Conservation (phyloP, 139 green algal species). For the Microglena sp. region DNA sequence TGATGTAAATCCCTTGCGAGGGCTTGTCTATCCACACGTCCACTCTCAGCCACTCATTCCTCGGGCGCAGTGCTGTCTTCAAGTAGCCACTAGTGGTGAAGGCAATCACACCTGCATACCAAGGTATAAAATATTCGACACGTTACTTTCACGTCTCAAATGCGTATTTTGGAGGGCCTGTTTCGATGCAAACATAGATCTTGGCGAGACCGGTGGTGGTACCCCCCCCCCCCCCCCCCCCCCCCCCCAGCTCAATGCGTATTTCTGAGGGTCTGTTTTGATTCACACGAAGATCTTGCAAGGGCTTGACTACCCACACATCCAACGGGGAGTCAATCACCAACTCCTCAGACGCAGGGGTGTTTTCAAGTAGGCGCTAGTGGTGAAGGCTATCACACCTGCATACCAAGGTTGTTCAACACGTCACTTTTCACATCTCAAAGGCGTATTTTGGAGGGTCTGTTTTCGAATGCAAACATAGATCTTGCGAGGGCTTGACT, state of each 20-base stretch:
- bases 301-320: slow-evolving; percentile 12
- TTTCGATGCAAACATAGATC: too few species aligned
- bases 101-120: slow-evolving; percentile 6
- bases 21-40: slow-evolving; percentile 17
- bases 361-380: slow-evolving; percentile 3
- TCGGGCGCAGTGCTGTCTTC: slow-evolving; percentile 9
- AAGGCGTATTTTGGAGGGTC: too few species aligned
- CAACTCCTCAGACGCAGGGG: neutral
- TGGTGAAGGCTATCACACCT: slow-evolving; percentile 5
- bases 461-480: too few species aligned
- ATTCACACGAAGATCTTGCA: slow-evolving; percentile 7
- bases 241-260: too few species aligned
- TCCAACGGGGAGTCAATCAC: slow-evolving; percentile 9
- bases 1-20: slow-evolving; percentile 4
- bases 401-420: slow-evolving; percentile 1
- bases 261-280: too few species aligned
- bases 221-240: too few species aligned
- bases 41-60: slow-evolving; percentile 4
- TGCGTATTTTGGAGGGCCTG: too few species aligned
- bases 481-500: slow-evolving; percentile 9
- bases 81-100: slow-evolving; percentile 17
- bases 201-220: too few species aligned
- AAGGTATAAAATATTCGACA: too few species aligned
- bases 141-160: too few species aligned
- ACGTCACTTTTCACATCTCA: too few species aligned